Conservation (phyloP, 2,329 filamentous ascomycete species). For the Penicillium sp. region DNA sequence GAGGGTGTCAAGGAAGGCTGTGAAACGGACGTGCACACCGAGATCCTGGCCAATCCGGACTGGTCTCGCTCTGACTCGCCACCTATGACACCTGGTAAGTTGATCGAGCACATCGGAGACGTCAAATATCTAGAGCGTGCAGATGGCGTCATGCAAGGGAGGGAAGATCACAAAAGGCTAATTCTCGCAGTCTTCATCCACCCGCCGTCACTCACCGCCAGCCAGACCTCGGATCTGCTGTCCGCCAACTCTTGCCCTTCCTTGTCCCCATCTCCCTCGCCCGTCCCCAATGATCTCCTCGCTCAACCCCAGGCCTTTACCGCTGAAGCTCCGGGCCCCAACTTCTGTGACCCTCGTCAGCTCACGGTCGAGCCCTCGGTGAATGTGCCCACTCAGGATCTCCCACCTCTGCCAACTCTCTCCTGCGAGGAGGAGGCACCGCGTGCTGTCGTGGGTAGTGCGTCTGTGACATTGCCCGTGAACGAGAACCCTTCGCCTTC, state of each 20-base stretch:
- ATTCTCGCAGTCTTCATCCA: conserved; percentile 56
- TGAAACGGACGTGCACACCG: conserved; percentile 63
- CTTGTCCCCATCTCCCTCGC: conserved; percentile 78
- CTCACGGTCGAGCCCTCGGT: conserved; percentile 62
- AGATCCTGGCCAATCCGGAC: conserved; percentile 66
- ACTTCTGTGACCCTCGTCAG: conserved; percentile 88
- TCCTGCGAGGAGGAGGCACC: conserved; percentile 42
- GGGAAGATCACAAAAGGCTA: conserved; percentile 15
- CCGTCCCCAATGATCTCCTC: conserved; percentile 64
- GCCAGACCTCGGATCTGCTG: conserved; percentile 62
- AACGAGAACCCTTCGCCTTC: conserved; percentile 35
- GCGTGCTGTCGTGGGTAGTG: conserved; percentile 33
- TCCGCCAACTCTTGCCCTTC: conserved; percentile 70
- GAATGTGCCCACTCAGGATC: conserved; percentile 49
- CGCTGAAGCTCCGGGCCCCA: conserved; percentile 63
- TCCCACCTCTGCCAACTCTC: conserved; percentile 53
- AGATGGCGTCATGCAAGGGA: conserved; percentile 13
- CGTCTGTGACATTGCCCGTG: conserved; percentile 34
- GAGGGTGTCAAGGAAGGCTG: conserved; percentile 65
- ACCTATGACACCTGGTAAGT: conserved; percentile 85
- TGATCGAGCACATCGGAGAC: conserved; percentile 5
- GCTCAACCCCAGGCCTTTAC: conserved; percentile 64
- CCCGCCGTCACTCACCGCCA: conserved; percentile 58
- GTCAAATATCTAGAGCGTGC: conserved; percentile 8
- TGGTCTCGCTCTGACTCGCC: conserved; percentile 75